Evolutionary conservation across 2,329 filamentous ascomycete species (phyloP), one percentile per base, ranked within the genome.

Genomic region (Epichloe sp.): DNA sequence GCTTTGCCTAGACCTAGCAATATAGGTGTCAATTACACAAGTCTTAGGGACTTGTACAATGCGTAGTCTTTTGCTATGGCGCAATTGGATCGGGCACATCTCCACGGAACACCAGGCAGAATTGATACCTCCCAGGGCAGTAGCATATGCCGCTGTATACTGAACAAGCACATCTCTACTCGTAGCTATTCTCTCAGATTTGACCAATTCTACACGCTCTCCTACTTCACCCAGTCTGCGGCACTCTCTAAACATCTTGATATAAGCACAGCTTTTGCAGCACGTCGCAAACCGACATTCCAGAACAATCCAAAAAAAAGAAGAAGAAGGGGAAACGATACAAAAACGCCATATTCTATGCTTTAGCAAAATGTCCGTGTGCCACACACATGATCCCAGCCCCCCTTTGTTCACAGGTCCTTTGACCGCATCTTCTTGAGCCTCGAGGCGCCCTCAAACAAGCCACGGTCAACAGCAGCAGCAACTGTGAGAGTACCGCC

Each of bases 401-500:
- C 21, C 5, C 12, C 12, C 11, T 37, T 48, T 11, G 10, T 23
- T 64, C 66, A 82, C 54, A 80, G 62, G 56, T 78, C 79, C 70
- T 85, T 85, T 5, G 74, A 68, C 58, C 78, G 88, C 66, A 95
- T 68, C 77, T 98, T 98, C 78, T 86, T 95, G 56, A 97, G 75
- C 63, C 86, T 80, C 52, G 83, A 80, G 3, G 80, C 78, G 42
- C 93, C 93, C 70, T 98, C 93, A 61, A 96, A 98, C 54, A 97
- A 69, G 47, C 86, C 87, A 52, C 94, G 80, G 65, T 98, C 93
- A 35, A 98, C 74, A 4, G 93, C 93, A 5, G 94, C 93, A 11
- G 93, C 93, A 17, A 98, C 93, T 0, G 93, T 98, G 58, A 98
- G 71, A 0, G 93, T 98, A 58, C 93, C 93, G 55, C 93, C 93